phyloP scores from a whole-genome alignment of 148 eudicot species.

The Drosera capensis region DNA sequence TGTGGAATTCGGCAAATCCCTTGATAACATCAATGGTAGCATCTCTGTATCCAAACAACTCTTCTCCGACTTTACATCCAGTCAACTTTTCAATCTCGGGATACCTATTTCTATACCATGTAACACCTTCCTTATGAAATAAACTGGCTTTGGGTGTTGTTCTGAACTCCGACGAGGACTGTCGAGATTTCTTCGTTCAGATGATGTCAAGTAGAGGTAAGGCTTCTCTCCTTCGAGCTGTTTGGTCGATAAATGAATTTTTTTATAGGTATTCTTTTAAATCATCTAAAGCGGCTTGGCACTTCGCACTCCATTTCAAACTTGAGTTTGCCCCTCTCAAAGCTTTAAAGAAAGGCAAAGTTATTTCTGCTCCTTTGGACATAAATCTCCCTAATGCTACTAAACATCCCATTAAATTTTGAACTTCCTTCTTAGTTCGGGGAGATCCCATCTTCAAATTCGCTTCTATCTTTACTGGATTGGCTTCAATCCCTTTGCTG shows the following conservation, averaged over 20 bases:
- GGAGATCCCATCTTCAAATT: too few species aligned
- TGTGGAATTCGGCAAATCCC: neutral
- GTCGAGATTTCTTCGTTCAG: neutral
- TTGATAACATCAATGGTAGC: neutral
- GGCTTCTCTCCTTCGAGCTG: neutral
- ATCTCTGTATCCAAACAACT: neutral
- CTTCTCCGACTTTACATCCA: neutral
- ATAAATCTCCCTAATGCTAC: too few species aligned
- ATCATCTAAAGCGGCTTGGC: neutral
- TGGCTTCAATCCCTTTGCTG: too few species aligned
- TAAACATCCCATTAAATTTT: too few species aligned
- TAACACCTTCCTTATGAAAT: neutral
- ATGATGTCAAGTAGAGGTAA: neutral
- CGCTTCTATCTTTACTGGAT: too few species aligned
- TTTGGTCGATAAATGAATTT: neutral
- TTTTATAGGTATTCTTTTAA: too few species aligned
- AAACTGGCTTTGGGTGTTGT: neutral
- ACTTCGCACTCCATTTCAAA: neutral
- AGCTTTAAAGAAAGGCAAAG: too few species aligned
- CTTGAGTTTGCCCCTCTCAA: too few species aligned
- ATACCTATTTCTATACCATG: neutral
- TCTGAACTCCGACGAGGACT: neutral
- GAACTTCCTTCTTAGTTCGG: too few species aligned
- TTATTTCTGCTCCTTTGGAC: too few species aligned
- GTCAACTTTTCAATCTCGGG: neutral